Evolutionary conservation across 176 grass and related monocot genomes (phyloP).

Genomic region (Avena atlantica): DNA sequence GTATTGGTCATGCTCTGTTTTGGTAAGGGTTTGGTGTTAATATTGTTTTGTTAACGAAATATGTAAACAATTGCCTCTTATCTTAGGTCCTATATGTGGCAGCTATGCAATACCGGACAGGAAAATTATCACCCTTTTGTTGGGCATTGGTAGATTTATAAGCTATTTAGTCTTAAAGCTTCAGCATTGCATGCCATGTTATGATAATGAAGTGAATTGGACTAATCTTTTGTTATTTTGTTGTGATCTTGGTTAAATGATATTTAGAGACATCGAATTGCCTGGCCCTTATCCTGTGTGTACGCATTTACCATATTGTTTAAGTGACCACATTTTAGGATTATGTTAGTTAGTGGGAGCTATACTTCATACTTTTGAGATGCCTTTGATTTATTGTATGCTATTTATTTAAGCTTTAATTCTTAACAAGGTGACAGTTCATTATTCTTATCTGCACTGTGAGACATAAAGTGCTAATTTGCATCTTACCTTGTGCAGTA

Average conservation of each 20-base stretch:
- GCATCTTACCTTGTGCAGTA: constrained; percentile 56
- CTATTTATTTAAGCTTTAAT: neutral
- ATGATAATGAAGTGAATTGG: neutral
- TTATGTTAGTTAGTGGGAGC: neutral
- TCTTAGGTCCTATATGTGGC: neutral
- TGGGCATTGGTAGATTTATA: neutral
- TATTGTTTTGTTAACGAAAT: neutral
- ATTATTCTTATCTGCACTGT: neutral
- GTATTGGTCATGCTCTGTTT: neutral
- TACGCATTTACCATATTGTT: neutral
- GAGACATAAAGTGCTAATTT: constrained; percentile 24
- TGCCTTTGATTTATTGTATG: neutral
- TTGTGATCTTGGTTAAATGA: neutral
- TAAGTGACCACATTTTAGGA: neutral
- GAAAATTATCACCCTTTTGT: neutral
- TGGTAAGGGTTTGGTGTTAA: neutral
- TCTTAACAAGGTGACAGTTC: neutral
- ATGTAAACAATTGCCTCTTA: neutral
- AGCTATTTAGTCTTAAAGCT: neutral
- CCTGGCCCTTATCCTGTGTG: neutral
- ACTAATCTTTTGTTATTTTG: neutral
- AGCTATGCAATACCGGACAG: neutral
- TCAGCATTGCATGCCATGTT: neutral
- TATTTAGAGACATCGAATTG: neutral
- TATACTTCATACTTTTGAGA: neutral